Evolutionary conservation across 2,329 filamentous ascomycete genomes (phyloP), one percentile per base, ranked within the genome.

Genomic region (Scedosporium aurantiacum): DNA sequence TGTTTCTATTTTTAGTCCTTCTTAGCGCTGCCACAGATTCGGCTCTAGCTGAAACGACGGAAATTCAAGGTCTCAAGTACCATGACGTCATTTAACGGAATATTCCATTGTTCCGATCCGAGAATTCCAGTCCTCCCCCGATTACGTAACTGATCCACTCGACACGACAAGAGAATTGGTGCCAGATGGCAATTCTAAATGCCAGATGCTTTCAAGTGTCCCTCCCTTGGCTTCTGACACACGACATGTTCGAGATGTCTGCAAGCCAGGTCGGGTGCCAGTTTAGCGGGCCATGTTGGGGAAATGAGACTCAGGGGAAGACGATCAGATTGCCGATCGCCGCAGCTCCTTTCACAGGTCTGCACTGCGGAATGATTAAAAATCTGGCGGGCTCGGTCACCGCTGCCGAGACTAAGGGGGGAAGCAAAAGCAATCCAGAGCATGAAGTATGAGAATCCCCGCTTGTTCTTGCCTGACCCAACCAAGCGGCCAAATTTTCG

Each of bases 301-400:
- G 23, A 54, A 54, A 54, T 54, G 50, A 54, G 50, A 54, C 50
- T 54, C 50, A 54, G 50, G 50, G 50, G 50, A 54, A 14, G 50
- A 27, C 50, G 50, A 54, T 54, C 50, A 54, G 23, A 27, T 54
- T 23, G 50, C 23, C 50, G 50, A 54, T 54, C 50, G 4, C 18
- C 50, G 50, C 18, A 54, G 18, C 23, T 23, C 12, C 12, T 23
- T 18, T 14, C 50, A 2, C 23, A 23, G 18, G 2, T 54, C 12
- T 21, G 4, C 5, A 12, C 50, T 10, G 10, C 12, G 16, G 27
- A 54, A 28, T 54, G 50, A 54, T 54, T 54, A 54, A 54, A 54
- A 54, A 54, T 54, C 50, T 25, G 21, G 14, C 50, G 50, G 18
- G 18, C 50, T 54, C 50, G 50, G 23, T 14, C 18, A n/a, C 18